Evolutionary conservation across 306 rosid species (phyloP), one percentile per base, ranked within the genome.

Genomic region (Abrus pulchellus): DNA sequence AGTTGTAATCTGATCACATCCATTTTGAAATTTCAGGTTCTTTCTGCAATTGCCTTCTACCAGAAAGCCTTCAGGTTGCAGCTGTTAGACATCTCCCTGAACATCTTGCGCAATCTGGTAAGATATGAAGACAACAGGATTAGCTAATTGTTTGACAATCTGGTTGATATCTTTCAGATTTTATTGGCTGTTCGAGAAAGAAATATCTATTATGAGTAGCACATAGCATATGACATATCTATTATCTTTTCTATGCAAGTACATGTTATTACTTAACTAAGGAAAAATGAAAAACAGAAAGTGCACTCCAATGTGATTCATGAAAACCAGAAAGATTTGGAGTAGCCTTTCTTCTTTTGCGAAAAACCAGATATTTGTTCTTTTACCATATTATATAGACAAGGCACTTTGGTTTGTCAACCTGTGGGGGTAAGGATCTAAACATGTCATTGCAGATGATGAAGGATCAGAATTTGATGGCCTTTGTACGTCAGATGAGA

Each of bases 11-110:
- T 91, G 82, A 88, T 62, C 74, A 5, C 9, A 40, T 56, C 27
- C 68, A 40, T 30, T 86, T 86, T 88, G 76, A 79, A 82, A 69
- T 90, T 86, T 86, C 99, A 93, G 99, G 97, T 84, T 92, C 99
- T 54, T 90, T 88, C 85, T 96, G 99, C 86, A 93, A 90, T 79
- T 96, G 99, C 90, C 94, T 96, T 90, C 90, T 93, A 55, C 99
- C 99, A 14, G 99, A 92, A 84, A 90, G 85, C 86, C 90, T 96
- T 85, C 97, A 93, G 76, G 90, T 90, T 59, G 79, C 89, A 49
- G 93, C 98, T 79, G 97, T 93, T 63, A 87, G 93, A 83, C 98
- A 89, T 85, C 90, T 90, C 80, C 94, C 98, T 7, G 98, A 93
- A 74, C 91, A 72, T 77, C 85, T 85, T 4, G 8, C 84, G 65